Evolutionary conservation across 2,329 filamentous ascomycete genomes (phyloP).

Genomic region (Aureobasidium sp.): DNA sequence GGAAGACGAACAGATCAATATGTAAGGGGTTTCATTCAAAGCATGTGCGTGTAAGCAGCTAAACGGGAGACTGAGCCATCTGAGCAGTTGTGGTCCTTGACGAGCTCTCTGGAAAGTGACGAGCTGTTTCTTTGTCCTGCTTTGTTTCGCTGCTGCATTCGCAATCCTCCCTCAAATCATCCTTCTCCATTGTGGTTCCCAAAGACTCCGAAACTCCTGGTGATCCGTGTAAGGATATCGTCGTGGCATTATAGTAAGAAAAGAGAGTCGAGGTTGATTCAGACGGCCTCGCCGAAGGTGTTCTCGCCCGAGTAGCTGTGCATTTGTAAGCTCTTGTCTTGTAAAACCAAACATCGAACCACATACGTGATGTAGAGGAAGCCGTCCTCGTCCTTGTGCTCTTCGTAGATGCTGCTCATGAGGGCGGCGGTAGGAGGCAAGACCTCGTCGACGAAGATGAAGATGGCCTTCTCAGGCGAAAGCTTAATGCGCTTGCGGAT

Average conservation of each 20-base stretch:
- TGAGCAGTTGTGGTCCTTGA: neutral
- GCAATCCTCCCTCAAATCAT: conserved; percentile 4
- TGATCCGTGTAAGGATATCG: neutral
- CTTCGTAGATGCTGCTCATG: conserved; percentile 99
- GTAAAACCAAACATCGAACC: too few species aligned
- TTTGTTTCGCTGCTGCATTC: neutral
- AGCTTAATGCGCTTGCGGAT: conserved; percentile 99
- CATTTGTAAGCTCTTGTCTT: conserved; percentile 15
- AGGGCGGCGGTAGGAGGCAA: conserved; percentile 91
- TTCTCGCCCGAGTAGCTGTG: conserved; percentile 91
- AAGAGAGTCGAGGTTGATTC: neutral
- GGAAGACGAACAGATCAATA: neutral
- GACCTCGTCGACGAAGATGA: conserved; percentile 99
- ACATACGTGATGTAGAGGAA: conserved; percentile 95
- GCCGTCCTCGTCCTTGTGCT: conserved; percentile 83
- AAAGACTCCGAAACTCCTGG: conserved; percentile 9
- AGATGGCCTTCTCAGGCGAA: conserved; percentile 98
- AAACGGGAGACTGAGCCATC: neutral
- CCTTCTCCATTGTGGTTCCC: neutral
- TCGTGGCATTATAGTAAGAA: neutral
- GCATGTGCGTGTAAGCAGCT: conserved; percentile 2
- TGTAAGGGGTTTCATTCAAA: conserved; percentile 8
- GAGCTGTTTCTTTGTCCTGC: neutral
- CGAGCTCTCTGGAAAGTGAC: neutral
- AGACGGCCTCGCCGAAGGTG: conserved; percentile 66